These are phyloP conservation scores for Saccharomyces kudriavzevii DNA, from an alignment of 805 yeast species.

Conservation along the genomic window DNA sequence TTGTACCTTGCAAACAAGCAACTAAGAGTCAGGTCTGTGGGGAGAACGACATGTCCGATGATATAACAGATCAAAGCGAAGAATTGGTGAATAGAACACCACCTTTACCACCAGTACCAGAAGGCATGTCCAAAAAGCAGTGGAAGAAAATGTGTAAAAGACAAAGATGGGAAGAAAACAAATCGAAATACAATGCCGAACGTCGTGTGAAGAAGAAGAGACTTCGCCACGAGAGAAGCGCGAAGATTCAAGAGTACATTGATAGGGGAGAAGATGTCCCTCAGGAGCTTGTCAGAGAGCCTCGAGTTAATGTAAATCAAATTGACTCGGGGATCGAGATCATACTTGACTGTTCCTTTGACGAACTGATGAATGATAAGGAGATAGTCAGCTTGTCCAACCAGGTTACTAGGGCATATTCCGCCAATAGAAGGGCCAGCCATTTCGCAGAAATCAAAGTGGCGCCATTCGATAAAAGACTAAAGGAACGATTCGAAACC, in stretches of 20 bases:
- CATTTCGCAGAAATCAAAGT: constrained; percentile 52
- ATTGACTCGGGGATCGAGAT: constrained; percentile 42
- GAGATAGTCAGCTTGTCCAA: constrained; percentile 61
- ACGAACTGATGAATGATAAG: constrained; percentile 76
- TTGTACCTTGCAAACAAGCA: neutral
- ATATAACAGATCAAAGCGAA: neutral
- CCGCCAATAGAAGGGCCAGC: constrained; percentile 59
- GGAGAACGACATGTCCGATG: neutral
- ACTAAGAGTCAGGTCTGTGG: neutral
- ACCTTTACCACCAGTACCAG: constrained; percentile 46
- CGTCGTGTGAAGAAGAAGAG: constrained; percentile 49
- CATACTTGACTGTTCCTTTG: constrained; percentile 85
- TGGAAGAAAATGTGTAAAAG: constrained; percentile 67
- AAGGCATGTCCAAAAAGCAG: constrained; percentile 78
- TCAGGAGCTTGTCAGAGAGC: constrained; percentile 32
- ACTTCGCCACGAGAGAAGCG: constrained; percentile 35
- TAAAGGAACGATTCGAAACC: constrained; percentile 61
- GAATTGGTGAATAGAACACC: constrained; percentile 7
- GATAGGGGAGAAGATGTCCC: constrained; percentile 36
- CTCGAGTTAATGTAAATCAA: constrained; percentile 38
- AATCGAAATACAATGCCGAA: constrained; percentile 48
- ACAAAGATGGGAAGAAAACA: constrained; percentile 52
- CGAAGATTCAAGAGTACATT: constrained; percentile 29
- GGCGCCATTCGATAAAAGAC: constrained; percentile 55
- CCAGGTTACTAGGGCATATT: constrained; percentile 76